Evolutionary conservation across 1,284 basidiomycete species (phyloP), one percentile per base, ranked within the genome.

Genomic region (Cryptococcus sp.): DNA sequence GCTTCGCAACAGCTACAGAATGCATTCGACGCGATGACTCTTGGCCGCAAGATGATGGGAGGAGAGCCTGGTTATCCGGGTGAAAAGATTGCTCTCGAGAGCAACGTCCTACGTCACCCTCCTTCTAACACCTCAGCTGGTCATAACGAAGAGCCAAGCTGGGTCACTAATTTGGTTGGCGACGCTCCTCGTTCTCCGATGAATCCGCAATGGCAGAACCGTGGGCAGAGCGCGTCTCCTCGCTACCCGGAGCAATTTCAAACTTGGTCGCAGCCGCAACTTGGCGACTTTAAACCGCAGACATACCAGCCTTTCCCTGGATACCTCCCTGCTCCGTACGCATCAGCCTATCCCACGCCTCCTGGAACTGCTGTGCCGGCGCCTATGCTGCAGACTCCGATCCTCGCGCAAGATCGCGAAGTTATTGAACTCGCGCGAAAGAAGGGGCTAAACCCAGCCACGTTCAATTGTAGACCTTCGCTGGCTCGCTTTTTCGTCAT

Each of bases 401-500:
- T 62, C 25, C 63, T 52, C 43, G 38, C 50, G 13, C 68, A 72
- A 52, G 68, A 75, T 46, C 62, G 92, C 58, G 92, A 94, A 69
- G 86, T 95, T n/a, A 88, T 89, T 22, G 84, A 88, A 47, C 81
- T 96, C 54, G 88, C 93, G 63, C 86, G 88, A 15, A 84, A 84
- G 46, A 95, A 95, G 77, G 92, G 92, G 11, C 92, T 96, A 72
- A 96, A 96, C 70, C 93, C 93, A 6, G 81, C 85, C 15, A 85
- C 85, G 43, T 96, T 95, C 67, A 90, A 95, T 67, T 86, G 85
- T 56, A 83, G 87, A 51, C 93, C 93, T 7, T 75, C 82, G 45
- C 89, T 52, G 25, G 92, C 93, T 8, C 85, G 93, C 17, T 97
- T 85, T 80, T 96, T 96, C 71, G 93, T 97, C 29, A 97, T 97